Base-by-base conservation (phyloP, 1,139 yeast species). In the Debaryomyces sp. region DNA sequence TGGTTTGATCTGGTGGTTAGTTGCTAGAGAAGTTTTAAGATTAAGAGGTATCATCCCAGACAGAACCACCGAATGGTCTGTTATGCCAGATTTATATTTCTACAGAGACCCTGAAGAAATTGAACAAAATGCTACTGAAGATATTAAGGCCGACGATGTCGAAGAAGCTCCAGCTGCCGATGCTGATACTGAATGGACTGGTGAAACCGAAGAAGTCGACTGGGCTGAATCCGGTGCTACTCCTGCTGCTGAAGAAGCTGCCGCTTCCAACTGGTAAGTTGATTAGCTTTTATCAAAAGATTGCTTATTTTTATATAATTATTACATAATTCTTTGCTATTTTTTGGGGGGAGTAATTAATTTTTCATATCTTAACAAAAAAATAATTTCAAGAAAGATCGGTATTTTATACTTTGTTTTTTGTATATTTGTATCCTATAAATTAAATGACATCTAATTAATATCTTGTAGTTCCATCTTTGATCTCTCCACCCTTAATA, bases 81-180 rank as follows among this genome's bases (percentile, higher is more conserved):
- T 94, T 76, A 95, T 94, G 99, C 98, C 98, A 80, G 99, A 94
- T 84, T 87, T 92, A 81, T 94, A 92, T 91, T 94, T 94, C 92
- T 94, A 94, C 98, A 94, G 99, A 87, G 97, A 94, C 83, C 99
- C 99, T 73, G 99, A 94, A 84, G 99, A 94, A 82, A 88, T 88
- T 78, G 97, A 90, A 82, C 90, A 86, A 75, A 81, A 85, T 71
- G 79, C 85, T 63, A 84, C 83, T 68, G 92, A 85, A 67, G 82
- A 80, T 63, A 73, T 79, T 64, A 82, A 80, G 66, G 74, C 73
- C 60, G 83, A 77, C 62, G 82, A 79, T 64, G 62, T 63, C 56
- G 69, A 71, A 59, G 77, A 73, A 62, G 82, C 79, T 63, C 82
- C 78, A 68, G 74, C 63, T 54, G 67, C 67, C 58, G 79, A 73